phyloP scores from a whole-genome alignment of 345 rosid species.

The Pseudoturritis turrita region DNA sequence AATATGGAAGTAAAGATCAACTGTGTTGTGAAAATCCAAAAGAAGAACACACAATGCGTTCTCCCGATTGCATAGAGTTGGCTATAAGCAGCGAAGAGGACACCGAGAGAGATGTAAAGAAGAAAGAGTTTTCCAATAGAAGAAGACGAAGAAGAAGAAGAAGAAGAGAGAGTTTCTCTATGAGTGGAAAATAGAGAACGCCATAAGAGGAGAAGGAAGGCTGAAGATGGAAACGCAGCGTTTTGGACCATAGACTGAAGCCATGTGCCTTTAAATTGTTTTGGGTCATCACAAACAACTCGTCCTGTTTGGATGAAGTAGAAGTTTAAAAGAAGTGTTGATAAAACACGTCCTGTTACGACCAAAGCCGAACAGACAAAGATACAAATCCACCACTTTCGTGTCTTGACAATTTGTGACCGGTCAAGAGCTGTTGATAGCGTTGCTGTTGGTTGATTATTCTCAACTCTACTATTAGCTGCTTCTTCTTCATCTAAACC shows the following conservation, averaged over 20 bases:
- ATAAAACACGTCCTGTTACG: conserved; percentile 21
- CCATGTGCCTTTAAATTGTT: conserved; percentile 36
- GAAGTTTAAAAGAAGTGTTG: conserved; percentile 27
- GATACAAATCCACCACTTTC: conserved; percentile 27
- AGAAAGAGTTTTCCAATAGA: conserved; percentile 13
- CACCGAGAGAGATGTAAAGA: conserved; percentile 34
- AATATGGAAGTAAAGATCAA: conserved; percentile 40
- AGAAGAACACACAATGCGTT: conserved; percentile 30
- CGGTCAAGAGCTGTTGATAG: neutral
- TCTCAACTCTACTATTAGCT: conserved; percentile 2
- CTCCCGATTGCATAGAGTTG: conserved; percentile 35
- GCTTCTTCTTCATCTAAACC: conserved; percentile 18
- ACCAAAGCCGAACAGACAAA: conserved; percentile 18
- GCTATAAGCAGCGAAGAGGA: conserved; percentile 34
- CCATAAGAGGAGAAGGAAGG: conserved; percentile 18
- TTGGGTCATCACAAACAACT: conserved; percentile 27
- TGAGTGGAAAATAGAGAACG: neutral
- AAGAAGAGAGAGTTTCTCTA: neutral
- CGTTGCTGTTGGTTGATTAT: conserved; percentile 12
- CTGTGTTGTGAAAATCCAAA: conserved; percentile 45
- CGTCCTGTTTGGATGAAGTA: conserved; percentile 30
- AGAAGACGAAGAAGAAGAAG: neutral
- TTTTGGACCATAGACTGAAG: conserved; percentile 28
- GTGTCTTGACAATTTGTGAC: conserved; percentile 12
- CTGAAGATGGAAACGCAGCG: conserved; percentile 28